Conservation (phyloP, 2,329 filamentous ascomycete genomes). For the Nannizzia gypsea region DNA sequence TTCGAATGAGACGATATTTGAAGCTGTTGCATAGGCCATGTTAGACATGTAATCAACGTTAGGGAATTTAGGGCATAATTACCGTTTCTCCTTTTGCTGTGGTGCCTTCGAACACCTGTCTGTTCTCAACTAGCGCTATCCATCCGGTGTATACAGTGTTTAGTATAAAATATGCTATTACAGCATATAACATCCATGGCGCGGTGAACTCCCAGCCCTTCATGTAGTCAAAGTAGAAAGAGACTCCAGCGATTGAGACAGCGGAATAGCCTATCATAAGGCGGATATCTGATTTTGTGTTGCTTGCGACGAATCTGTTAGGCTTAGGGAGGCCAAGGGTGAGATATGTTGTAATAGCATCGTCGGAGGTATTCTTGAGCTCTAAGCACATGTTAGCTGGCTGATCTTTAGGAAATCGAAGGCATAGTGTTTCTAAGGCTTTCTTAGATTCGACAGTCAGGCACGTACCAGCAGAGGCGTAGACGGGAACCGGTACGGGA, state of each 20-base stretch:
- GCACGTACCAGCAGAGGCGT: conserved; percentile 33
- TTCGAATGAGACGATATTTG: conserved; percentile 59
- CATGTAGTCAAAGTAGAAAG: conserved; percentile 86
- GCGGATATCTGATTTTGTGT: conserved; percentile 69
- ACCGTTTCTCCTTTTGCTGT: conserved; percentile 55
- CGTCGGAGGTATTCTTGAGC: conserved; percentile 92
- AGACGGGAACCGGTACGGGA: conserved; percentile 31
- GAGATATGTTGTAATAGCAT: conserved; percentile 87
- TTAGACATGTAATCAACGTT: background rate
- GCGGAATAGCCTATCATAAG: conserved; percentile 72
- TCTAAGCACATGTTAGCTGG: conserved; percentile 43
- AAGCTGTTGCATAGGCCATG: conserved; percentile 36
- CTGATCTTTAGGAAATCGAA: background rate
- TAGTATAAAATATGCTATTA: conserved; percentile 64
- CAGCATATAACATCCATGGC: conserved; percentile 65
- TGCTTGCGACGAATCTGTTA: conserved; percentile 60
- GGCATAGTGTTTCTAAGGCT: background rate
- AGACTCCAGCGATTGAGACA: conserved; percentile 65
- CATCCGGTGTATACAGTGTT: conserved; percentile 71
- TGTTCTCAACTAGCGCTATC: conserved; percentile 73
- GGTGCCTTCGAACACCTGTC: conserved; percentile 68
- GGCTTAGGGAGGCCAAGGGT: conserved; percentile 56
- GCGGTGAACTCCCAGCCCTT: conserved; percentile 81
- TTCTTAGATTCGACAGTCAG: conserved; percentile 10
- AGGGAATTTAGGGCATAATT: conserved; percentile 15